phyloP scores from a whole-genome alignment of 257 asterid genomes.

The Solanum rostratum region DNA sequence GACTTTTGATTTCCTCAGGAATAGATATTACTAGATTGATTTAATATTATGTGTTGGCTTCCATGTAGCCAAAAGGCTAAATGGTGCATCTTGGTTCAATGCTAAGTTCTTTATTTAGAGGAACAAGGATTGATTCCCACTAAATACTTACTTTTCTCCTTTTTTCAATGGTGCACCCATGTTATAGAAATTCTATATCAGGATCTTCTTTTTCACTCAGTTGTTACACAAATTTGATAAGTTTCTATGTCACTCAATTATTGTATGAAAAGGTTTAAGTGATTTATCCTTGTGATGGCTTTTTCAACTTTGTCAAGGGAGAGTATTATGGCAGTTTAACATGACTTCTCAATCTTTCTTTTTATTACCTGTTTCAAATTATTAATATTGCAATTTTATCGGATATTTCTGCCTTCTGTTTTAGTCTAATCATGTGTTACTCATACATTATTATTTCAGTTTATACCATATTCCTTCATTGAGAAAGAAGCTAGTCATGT shows the following conservation, averaged over 20 bases:
- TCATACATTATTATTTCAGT: constrained; percentile 25
- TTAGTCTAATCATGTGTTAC: background rate
- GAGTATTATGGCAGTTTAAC: background rate
- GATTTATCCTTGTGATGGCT: background rate
- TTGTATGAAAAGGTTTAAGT: background rate
- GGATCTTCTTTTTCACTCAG: background rate
- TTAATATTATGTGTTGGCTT: no score
- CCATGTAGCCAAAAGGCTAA: no score
- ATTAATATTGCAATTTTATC: background rate
- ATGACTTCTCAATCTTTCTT: background rate
- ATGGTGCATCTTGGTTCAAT: no score
- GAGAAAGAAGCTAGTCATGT: constrained; percentile 99
- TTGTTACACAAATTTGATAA: background rate
- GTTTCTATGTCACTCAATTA: background rate
- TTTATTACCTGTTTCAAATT: background rate
- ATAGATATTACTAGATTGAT: background rate
- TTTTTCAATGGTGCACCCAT: no score
- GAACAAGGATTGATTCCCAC: no score
- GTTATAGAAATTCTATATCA: no score
- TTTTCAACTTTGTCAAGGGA: background rate
- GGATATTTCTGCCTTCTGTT: background rate
- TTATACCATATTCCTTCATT: constrained; percentile 88
- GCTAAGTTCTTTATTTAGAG: no score
- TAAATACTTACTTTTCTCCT: no score
- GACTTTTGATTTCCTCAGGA: background rate